phyloP scores from a whole-genome alignment of 192 early-diverging fungal genomes.

The Coemansia sp. region DNA sequence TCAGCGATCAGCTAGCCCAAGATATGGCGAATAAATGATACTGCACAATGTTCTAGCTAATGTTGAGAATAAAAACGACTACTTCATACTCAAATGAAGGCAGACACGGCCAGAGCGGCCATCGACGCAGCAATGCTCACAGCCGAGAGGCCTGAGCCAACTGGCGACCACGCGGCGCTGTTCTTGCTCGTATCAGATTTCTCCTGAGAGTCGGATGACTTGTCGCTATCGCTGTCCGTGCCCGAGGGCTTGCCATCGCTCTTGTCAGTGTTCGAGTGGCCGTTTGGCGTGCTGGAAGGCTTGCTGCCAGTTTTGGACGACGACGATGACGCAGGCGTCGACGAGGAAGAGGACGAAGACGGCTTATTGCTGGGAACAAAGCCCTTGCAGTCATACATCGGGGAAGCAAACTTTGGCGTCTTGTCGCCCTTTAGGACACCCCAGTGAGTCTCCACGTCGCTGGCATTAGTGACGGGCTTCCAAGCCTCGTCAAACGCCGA shows the following conservation, averaged over 20 bases:
- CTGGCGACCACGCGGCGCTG: not conserved
- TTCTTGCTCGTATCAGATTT: conserved; percentile 1
- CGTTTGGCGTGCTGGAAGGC: not conserved
- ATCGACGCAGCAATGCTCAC: conserved; percentile 1
- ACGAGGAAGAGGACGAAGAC: not conserved
- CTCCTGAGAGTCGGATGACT: not conserved
- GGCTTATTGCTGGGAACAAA: conserved; percentile 41
- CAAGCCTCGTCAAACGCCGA: conserved; percentile 71
- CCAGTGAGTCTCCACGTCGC: conserved; percentile 59
- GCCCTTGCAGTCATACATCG: conserved; percentile 55
- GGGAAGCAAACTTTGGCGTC: conserved; percentile 44
- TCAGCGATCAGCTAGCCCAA: not conserved
- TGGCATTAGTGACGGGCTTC: conserved; percentile 61
- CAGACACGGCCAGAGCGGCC: conserved; percentile 3
- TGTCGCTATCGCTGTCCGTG: conserved; percentile 3
- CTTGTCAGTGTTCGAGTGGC: conserved; percentile 3
- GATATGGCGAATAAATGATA: not conserved
- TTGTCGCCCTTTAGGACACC: conserved; percentile 54
- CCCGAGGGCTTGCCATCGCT: conserved; percentile 14
- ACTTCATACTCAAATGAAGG: not conserved
- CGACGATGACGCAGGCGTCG: not conserved
- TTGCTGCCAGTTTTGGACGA: not conserved
- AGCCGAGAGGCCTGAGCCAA: not conserved
- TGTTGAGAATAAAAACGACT: not conserved
- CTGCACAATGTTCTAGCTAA: not conserved